Evolutionary conservation across 805 yeast genomes (phyloP), one percentile per base, ranked within the genome.

Genomic region (Nakazawaea ambrosiae): DNA sequence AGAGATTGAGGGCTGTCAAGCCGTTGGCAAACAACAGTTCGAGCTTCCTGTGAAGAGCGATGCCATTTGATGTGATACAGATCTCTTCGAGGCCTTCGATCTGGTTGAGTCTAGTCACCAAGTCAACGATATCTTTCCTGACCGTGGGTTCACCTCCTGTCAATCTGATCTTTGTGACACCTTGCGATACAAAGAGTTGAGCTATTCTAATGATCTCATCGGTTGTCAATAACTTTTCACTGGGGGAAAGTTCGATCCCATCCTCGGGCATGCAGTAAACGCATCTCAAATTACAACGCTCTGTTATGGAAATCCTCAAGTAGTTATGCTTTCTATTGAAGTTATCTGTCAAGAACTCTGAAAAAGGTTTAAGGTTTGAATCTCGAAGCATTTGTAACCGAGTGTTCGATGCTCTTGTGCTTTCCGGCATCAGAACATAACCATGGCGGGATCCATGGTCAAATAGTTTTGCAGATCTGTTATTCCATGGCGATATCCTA

Each of bases 121-220:
- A 50, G 4, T 62, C 68, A 31, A 71, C 57, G 25, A 73, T 61
- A 44, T 73, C 78, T 39, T 60, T 65, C 16, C 78, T 50, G 5
- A 73, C 73, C 0, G 76, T 69, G 0, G 78, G 78, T 48, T 73
- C 78, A 12, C 78, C 78, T 8, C 78, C 78, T 0, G 78, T 73
- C 12, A 73, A 53, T 33, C 78, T 48, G 16, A 73, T 65, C 47
- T 73, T 73, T 12, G 55, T 51, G n/a, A 73, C 76, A 2, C 78
- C 78, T 36, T 66, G 65, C 2, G 46, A 32, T 4, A 66, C 75
- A 53, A 73, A 73, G 3, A 69, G 45, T 27, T 45, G 27, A 1
- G 76, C 71, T 4, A 73, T 43, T 24, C 55, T 44, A 8, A 66
- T 45, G 30, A 73, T 70, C 46, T 73, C 78, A 25, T 58, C 60